Evolutionary conservation across 2,329 filamentous ascomycete species (phyloP), one percentile per base, ranked within the genome.

Genomic region (Geosmithia putterillii): DNA sequence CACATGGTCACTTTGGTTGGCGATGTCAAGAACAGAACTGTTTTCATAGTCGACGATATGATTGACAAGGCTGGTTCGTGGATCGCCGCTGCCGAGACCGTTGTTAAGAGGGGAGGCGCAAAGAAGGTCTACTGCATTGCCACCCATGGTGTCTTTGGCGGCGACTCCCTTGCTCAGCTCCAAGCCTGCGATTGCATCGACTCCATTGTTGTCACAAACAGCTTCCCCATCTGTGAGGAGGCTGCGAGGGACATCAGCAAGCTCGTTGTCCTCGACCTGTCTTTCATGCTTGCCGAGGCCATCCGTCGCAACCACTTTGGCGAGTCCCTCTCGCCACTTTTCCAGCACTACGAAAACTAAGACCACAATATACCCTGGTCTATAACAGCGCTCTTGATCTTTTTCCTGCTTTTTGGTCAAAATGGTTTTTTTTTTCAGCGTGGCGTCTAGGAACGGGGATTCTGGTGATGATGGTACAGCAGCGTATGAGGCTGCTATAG

Each of bases 1-100:
- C 88, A 89, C 57, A 95, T 90, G 69, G 94, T 98, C 54, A 98
- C 92, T 0, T 72, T 98, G n/a, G 92, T 98, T 14, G 92, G 92
- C 47, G 86, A 96, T 54, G 92, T 98, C 47, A 83, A 81, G 57
- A 80, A 86, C 57, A 79, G 86, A 46, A 82, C 86, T 0, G 92
- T 96, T 43, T 83, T 98, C 58, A 88, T 98, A 47, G 85, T 98
- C 41, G 92, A 98, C 60, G 92, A 98, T 60, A 96, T 98, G 85
- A 95, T 98, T 56, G 92, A 98, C 66, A 95, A 95, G 67, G 81
- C 88, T 9, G 86, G 84, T 14, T 95, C 87, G 7, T 98, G 92
- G 92, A 94, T 98, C 52, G 90, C 90, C 6, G 92, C 92, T 7
- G 92, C 92, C 12, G 92, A 98, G 69, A 94, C 89, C 1, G 90